phyloP scores from a whole-genome alignment of 495 filamentous ascomycete genomes.

The Sordaria brevicollis region DNA sequence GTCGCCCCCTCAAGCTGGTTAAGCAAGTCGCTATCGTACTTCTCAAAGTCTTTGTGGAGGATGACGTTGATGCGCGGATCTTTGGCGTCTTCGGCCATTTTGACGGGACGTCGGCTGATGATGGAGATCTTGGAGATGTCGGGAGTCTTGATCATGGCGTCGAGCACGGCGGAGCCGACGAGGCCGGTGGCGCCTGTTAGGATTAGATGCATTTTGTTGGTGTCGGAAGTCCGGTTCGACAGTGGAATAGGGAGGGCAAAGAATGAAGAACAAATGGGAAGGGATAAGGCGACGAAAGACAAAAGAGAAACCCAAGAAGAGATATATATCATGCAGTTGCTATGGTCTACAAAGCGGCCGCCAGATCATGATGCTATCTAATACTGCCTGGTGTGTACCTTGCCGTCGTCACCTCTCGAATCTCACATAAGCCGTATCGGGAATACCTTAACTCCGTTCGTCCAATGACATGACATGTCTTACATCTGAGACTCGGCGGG shows the following conservation, averaged over 20 bases:
- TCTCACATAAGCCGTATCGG: not conserved
- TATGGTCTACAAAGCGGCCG: not conserved
- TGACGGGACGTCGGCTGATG: slow-evolving; percentile 53
- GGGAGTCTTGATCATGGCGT: slow-evolving; percentile 49
- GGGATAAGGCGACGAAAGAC: not conserved
- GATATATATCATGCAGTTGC: not conserved
- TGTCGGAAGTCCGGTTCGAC: not conserved
- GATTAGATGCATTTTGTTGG: slow-evolving; percentile 53
- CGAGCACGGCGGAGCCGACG: slow-evolving; percentile 53
- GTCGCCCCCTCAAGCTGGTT: slow-evolving; percentile 50
- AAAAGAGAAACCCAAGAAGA: not conserved
- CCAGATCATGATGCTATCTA: not conserved
- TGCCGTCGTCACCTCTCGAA: not conserved
- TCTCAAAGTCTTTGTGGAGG: slow-evolving; percentile 52
- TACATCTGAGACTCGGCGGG: not conserved
- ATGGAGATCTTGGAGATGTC: slow-evolving; percentile 53
- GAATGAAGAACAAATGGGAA: not conserved
- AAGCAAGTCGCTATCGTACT: slow-evolving; percentile 44
- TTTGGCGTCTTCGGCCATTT: slow-evolving; percentile 49
- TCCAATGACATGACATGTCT: not conserved
- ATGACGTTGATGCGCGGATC: slow-evolving; percentile 52
- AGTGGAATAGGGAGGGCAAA: not conserved
- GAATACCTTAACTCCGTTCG: not conserved
- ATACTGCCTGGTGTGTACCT: not conserved
- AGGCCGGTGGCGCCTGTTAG: slow-evolving; percentile 68